phyloP scores from a whole-genome alignment of 2,329 filamentous ascomycete species.

The Fusarium sp. region DNA sequence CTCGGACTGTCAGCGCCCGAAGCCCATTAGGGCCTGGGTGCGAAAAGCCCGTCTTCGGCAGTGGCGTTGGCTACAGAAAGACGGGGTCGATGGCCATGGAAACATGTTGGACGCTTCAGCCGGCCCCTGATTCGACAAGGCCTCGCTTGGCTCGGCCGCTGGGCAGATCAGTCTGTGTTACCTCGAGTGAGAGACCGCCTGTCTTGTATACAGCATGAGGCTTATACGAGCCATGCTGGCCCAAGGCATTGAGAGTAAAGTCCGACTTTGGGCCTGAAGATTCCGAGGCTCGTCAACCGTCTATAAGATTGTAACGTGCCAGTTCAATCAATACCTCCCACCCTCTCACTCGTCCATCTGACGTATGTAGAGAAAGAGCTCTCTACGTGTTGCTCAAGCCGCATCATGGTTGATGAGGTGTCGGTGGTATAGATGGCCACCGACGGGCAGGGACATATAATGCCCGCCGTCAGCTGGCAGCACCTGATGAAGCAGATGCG shows the following conservation, averaged over 20 bases:
- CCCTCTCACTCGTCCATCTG: slow-evolving; percentile 1
- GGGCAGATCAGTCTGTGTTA: slow-evolving; percentile 25
- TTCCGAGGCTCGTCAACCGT: slow-evolving; percentile 1
- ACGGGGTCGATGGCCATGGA: slow-evolving; percentile 5
- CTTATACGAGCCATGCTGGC: slow-evolving; percentile 13
- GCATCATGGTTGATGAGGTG: slow-evolving; percentile 5
- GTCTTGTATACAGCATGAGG: slow-evolving; percentile 22
- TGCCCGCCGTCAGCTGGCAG: slow-evolving; percentile 26
- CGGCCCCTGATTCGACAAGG: slow-evolving; percentile 27
- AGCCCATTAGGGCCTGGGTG: neutral
- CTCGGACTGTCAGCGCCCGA: slow-evolving; percentile 8
- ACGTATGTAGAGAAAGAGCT: neutral
- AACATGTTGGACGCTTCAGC: slow-evolving; percentile 5
- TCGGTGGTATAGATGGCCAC: slow-evolving; percentile 13
- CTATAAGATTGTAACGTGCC: neutral
- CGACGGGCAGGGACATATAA: slow-evolving; percentile 24
- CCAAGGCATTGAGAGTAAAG: neutral
- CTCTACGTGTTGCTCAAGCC: neutral
- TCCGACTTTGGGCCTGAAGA: neutral
- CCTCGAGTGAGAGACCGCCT: slow-evolving; percentile 29
- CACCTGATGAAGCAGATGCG: slow-evolving; percentile 5
- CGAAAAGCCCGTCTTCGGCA: slow-evolving; percentile 5
- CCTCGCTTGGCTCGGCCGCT: slow-evolving; percentile 24
- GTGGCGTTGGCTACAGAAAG: slow-evolving; percentile 20
- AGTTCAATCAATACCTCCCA: slow-evolving; percentile 3